Percentiles rank a stretch among this genome's conserved stretches.
Evolutionary conservation across 352 stramenopile genomes (phyloP).

Genomic region (Blastocystis hominis): DNA sequence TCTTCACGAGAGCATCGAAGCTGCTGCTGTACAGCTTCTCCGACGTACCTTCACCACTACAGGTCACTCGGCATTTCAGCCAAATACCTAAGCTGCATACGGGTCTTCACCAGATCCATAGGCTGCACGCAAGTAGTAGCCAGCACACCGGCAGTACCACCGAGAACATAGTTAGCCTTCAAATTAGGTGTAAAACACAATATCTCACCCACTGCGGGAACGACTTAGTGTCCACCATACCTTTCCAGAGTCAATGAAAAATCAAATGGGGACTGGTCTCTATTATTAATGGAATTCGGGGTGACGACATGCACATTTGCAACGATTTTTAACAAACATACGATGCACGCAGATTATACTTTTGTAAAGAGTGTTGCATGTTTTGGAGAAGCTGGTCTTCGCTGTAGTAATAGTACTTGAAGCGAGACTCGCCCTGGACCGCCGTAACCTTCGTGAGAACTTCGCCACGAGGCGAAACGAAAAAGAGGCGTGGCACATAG

Average conservation of each 20-base stretch:
- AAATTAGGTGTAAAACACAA: not conserved
- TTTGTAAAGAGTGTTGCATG: not conserved
- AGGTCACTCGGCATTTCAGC: not conserved
- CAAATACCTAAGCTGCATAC: slow-evolving; percentile 54
- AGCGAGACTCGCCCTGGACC: not conserved
- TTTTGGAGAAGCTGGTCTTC: slow-evolving; percentile 5
- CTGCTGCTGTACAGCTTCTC: slow-evolving; percentile 43
- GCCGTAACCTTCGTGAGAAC: not conserved
- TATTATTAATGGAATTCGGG: not conserved
- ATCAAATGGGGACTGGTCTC: not conserved
- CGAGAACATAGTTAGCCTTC: slow-evolving; percentile 49
- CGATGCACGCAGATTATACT: not conserved
- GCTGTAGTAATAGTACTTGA: slow-evolving; percentile 26
- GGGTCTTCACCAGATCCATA: slow-evolving; percentile 57
- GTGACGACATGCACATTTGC: not conserved
- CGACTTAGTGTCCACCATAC: slow-evolving; percentile 56
- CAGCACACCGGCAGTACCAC: slow-evolving; percentile 11
- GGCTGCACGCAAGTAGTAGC: slow-evolving; percentile 55
- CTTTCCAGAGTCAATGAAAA: slow-evolving; percentile 15
- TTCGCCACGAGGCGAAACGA: not conserved
- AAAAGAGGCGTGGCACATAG: slow-evolving; percentile 38
- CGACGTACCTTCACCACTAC: slow-evolving; percentile 7
- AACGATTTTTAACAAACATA: not conserved
- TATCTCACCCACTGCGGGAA: slow-evolving; percentile 41
- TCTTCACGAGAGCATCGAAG: slow-evolving; percentile 31